Percentiles rank a stretch among this genome's conserved stretches.
Evolutionary conservation across 2,329 filamentous ascomycete genomes (phyloP).

Genomic region (Colletotrichum nymphaeae): DNA sequence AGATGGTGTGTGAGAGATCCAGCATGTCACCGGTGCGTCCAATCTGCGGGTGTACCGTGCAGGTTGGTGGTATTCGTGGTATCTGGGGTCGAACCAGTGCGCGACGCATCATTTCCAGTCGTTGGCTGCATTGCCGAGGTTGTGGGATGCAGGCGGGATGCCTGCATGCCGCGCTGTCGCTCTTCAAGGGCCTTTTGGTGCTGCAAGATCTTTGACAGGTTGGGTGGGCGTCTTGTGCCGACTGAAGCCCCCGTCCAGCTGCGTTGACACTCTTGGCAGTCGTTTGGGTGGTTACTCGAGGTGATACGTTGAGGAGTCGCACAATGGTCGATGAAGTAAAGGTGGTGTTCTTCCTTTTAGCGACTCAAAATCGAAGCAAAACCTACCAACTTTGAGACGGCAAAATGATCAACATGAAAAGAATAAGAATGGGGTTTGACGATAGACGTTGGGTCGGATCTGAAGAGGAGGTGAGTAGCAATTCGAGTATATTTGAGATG

Average conservation of each 20-base stretch:
- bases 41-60: not conserved
- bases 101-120: constrained; percentile 17
- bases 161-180: not conserved
- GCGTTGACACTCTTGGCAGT: not conserved
- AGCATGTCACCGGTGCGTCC: constrained; percentile 21
- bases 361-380: not conserved
- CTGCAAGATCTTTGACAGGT: not conserved
- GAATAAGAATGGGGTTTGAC: not conserved
- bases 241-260: not conserved
- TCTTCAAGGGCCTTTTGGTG: constrained; percentile 6
- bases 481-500: too few relatives aligned
- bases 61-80: not conserved
- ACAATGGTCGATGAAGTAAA: not conserved
- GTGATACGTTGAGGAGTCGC: not conserved
- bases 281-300: not conserved
- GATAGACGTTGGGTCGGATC: not conserved
- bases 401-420: not conserved
- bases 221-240: too few relatives aligned
- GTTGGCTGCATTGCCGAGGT: constrained; percentile 22
- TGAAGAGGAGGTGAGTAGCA: not conserved
- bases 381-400: not conserved
- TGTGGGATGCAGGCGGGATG: constrained; percentile 14
- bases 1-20: not conserved
- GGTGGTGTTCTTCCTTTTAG: not conserved
- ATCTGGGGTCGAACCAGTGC: constrained; percentile 14